Conservation (phyloP, 495 filamentous ascomycete genomes). For the Daldinia vernicosa region DNA sequence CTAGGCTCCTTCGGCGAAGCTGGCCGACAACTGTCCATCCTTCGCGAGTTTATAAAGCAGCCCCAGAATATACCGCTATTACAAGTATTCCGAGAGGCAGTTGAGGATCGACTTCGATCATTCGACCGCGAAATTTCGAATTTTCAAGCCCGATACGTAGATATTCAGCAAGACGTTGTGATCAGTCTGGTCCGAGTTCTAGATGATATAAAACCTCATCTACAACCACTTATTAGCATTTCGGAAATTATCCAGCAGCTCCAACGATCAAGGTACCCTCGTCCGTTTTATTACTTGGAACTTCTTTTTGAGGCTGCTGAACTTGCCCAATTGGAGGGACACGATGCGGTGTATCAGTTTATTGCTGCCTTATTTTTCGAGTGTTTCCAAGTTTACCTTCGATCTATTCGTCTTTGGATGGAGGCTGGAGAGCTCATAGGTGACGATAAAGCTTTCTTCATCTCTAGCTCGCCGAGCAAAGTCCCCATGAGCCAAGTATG, state of each 20-base stretch:
- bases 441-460: constrained; percentile 75
- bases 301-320: constrained; percentile 74
- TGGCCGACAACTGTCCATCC: constrained; percentile 48
- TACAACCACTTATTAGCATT: constrained; percentile 65
- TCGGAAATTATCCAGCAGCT: constrained; percentile 56
- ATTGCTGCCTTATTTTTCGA: constrained; percentile 77
- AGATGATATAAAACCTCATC: constrained; percentile 63
- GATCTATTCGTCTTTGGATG: constrained; percentile 86
- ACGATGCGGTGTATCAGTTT: constrained; percentile 64
- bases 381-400: constrained; percentile 84
- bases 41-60: constrained; percentile 47
- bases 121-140: constrained; percentile 57
- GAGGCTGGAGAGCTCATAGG: constrained; percentile 74
- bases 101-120: constrained; percentile 51
- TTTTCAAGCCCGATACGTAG: constrained; percentile 57
- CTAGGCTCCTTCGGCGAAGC: constrained; percentile 53
- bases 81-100: constrained; percentile 59
- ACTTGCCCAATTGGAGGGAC: constrained; percentile 72
- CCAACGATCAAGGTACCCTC: constrained; percentile 49
- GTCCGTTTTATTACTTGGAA: constrained; percentile 72
- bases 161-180: constrained; percentile 55
- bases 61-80: constrained; percentile 56
- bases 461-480: constrained; percentile 65
- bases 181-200: constrained; percentile 68
- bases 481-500: constrained; percentile 73